Evolutionary conservation across 2,329 filamentous ascomycete species (phyloP).

Genomic region (Mycosphaerelloides madeirae): DNA sequence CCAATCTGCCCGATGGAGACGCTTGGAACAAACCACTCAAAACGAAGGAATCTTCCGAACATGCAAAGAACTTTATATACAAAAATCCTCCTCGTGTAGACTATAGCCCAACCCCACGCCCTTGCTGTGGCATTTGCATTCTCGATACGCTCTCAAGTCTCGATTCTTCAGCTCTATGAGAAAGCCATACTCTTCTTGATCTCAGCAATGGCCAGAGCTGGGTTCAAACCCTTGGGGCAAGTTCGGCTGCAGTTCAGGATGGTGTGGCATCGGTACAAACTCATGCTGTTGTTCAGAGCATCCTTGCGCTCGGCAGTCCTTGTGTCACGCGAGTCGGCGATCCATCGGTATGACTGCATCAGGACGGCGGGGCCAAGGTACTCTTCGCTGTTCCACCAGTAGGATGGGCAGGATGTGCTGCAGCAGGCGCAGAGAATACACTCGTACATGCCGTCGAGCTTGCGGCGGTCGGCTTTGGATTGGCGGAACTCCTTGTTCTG

Average conservation of each 20-base stretch:
- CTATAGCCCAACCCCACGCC: not conserved
- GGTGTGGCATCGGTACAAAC: constrained; percentile 96
- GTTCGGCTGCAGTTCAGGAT: constrained; percentile 98
- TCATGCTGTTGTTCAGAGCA: constrained; percentile 97
- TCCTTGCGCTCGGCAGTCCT: constrained; percentile 80
- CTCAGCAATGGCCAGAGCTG: constrained; percentile 88
- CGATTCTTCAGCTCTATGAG: constrained; percentile 18
- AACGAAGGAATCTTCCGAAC: not conserved
- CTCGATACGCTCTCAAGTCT: not conserved
- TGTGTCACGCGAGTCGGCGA: constrained; percentile 92
- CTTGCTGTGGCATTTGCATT: not conserved
- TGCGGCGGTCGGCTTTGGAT: constrained; percentile 84
- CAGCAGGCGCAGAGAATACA: constrained; percentile 99
- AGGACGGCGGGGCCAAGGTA: constrained; percentile 96
- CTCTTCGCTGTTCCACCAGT: constrained; percentile 99
- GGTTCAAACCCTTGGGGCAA: constrained; percentile 97
- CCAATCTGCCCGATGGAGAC: no score
- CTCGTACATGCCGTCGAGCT: constrained; percentile 97
- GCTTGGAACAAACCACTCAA: no score
- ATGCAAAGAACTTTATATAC: constrained; percentile 2
- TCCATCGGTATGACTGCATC: constrained; percentile 96
- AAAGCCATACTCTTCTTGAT: constrained; percentile 96
- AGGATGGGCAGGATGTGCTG: constrained; percentile 97
- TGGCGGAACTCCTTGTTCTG: constrained; percentile 91
- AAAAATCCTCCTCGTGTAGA: not conserved